Evolutionary conservation across 768 basidiomycete genomes (phyloP), one percentile per base, ranked within the genome.

Genomic region (Megacollybia marginata): DNA sequence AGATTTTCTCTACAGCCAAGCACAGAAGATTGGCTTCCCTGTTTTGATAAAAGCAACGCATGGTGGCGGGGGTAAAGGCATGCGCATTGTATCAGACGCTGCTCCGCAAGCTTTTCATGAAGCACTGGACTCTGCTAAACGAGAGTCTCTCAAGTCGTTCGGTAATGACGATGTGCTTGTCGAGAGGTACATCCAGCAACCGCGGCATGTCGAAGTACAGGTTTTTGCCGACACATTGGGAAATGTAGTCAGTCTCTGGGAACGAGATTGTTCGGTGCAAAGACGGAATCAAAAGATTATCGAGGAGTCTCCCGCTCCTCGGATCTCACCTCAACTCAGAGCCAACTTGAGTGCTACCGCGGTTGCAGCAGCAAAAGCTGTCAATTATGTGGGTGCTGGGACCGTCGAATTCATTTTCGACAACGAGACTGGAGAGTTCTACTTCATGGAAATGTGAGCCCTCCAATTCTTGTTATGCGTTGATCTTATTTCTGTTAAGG

Each of bases 331-430:
- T 1, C 88, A 90, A 49, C 73, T 94, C 42, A 76, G 93, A 31
- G 81, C 79, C 31, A 86, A 92, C 56, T 68, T 97, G 52, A 83
- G 90, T 45, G 77, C 76, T 33, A 95, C 93, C 65, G 93, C 94
- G 2, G 78, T 94, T 19, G 90, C 88, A 44, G 93, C 94, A n/a
- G 92, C 93, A 5, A 82, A 77, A 61, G 93, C 94, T 4, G 93
- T 97, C 44, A 76, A 84, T 52, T 97, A 97, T 59, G 83, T 90
- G 32, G 92, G 92, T 32, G 92, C 92, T 9, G 91, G 91, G 4
- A 93, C 91, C 0, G 89, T 94, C n/a, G 93, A 97, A 62, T 96
- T 97, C 58, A 95, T 97, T 55, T 92, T 95, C 55, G 93, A 97
- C 63, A 93, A 91, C 54, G 86, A 93, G 62, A 88, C 87, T 8